Conservation (phyloP, 2,329 filamentous ascomycete genomes). For the Aspergillus calidoustus region DNA sequence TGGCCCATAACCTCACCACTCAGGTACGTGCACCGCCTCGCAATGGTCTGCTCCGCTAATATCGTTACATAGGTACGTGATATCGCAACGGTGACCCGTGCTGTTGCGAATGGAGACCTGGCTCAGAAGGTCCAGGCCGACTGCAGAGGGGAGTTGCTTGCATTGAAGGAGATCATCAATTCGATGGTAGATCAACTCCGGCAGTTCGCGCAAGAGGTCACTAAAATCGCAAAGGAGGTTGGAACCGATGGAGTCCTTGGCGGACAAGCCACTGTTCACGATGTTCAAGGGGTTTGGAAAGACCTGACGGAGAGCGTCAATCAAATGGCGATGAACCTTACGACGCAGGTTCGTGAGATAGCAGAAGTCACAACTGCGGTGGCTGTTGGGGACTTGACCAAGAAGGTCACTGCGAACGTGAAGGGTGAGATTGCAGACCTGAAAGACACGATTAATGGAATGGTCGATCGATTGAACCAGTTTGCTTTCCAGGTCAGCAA, state of each 20-base stretch:
- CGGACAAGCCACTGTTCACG: constrained; percentile 92
- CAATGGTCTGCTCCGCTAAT: constrained; percentile 49
- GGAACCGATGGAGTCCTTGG: constrained; percentile 93
- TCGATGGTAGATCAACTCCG: constrained; percentile 98
- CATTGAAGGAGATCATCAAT: constrained; percentile 97
- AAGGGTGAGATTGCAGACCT: constrained; percentile 92
- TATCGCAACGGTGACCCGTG: constrained; percentile 79
- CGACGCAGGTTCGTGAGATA: constrained; percentile 96
- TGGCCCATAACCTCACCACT: constrained; percentile 85
- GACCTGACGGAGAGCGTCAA: constrained; percentile 96
- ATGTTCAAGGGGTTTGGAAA: constrained; percentile 96
- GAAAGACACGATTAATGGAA: constrained; percentile 82
- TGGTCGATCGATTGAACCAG: constrained; percentile 67
- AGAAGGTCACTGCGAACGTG: constrained; percentile 93
- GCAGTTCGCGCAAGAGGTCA: constrained; percentile 96
- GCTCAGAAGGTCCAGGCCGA: constrained; percentile 96
- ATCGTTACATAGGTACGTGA: constrained; percentile 89
- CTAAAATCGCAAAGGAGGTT: constrained; percentile 93
- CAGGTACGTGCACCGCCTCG: constrained; percentile 69
- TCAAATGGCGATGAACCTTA: constrained; percentile 97
- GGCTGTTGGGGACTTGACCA: constrained; percentile 88
- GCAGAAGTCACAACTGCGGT: constrained; percentile 96
- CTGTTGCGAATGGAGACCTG: constrained; percentile 80
- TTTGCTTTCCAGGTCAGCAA: constrained; percentile 70
- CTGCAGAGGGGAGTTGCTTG: constrained; percentile 87